Conservation (phyloP, 352 stramenopile species). For the Globisporangium camurandrum region DNA sequence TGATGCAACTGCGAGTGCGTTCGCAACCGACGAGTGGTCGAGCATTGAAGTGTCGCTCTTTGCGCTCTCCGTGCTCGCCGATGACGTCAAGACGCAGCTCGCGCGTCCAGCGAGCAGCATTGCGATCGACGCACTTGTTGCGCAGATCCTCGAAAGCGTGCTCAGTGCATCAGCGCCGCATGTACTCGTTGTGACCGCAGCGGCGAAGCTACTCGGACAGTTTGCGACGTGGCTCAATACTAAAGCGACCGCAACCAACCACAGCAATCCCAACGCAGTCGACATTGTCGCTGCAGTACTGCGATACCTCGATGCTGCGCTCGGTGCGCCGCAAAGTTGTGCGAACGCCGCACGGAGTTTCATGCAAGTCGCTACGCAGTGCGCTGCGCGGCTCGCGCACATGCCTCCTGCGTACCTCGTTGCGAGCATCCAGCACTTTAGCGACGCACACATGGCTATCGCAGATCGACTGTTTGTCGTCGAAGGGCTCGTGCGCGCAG, state of each 20-base stretch:
- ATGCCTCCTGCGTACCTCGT: constrained; percentile 38
- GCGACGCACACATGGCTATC: constrained; percentile 24
- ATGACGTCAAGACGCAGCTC: constrained; percentile 53
- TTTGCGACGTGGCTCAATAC: constrained; percentile 52
- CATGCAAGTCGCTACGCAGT: constrained; percentile 58
- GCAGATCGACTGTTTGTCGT: constrained; percentile 55
- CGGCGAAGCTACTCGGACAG: constrained; percentile 46
- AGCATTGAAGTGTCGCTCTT: constrained; percentile 50
- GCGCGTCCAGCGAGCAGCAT: constrained; percentile 8
- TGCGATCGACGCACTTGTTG: constrained; percentile 33
- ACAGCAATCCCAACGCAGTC: too few relatives aligned
- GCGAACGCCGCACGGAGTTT: constrained; percentile 56
- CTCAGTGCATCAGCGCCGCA: constrained; percentile 25
- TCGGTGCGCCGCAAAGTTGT: constrained; percentile 26
- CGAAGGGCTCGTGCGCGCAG: constrained; percentile 51
- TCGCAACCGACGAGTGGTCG: constrained; percentile 29
- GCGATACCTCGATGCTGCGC: constrained; percentile 44
- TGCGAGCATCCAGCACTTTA: constrained; percentile 40
- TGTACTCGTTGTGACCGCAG: constrained; percentile 31
- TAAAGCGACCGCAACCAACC: constrained; percentile 19
- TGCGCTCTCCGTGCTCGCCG: constrained; percentile 39
- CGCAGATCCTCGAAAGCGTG: constrained; percentile 35
- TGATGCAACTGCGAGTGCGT: not conserved
- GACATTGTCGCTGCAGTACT: constrained; percentile 37
- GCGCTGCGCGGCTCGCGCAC: constrained; percentile 31